These are phyloP conservation scores for Rhododendron vialii DNA, from an alignment of 148 eudicot genomes.

Conservation along the genomic window DNA sequence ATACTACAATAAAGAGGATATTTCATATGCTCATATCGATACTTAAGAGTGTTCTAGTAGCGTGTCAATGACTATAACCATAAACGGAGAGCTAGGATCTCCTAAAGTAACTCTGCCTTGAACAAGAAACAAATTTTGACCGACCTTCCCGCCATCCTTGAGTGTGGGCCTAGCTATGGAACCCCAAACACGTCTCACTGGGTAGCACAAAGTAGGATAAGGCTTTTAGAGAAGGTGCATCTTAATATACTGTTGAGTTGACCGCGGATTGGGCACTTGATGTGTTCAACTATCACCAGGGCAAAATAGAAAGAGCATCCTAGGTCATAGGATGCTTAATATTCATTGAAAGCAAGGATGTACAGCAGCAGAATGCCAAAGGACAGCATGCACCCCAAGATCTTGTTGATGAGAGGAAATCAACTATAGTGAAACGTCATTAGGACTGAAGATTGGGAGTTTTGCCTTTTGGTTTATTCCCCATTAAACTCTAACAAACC, in stretches of 20 bases:
- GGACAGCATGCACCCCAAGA: neutral
- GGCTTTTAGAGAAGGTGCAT: neutral
- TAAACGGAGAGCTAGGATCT: neutral
- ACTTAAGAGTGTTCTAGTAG: neutral
- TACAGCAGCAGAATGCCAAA: neutral
- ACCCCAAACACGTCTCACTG: neutral
- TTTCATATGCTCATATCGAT: neutral
- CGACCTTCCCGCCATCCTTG: neutral
- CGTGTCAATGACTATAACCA: neutral
- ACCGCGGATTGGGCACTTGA: neutral
- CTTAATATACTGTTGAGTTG: neutral
- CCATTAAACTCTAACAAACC: neutral
- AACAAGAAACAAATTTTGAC: neutral
- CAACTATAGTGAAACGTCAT: neutral
- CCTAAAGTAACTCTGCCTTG: neutral
- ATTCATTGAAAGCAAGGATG: neutral
- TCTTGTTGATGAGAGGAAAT: neutral
- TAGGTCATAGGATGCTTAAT: neutral
- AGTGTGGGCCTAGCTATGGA: neutral
- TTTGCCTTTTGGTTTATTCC: neutral
- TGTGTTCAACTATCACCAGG: neutral
- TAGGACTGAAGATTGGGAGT: neutral
- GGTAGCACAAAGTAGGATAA: neutral
- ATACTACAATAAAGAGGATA: neutral
- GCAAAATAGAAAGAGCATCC: neutral